Evolutionary conservation across 148 eudicot genomes (phyloP), one percentile per base, ranked within the genome.

Genomic region (Diospyros lotus): DNA sequence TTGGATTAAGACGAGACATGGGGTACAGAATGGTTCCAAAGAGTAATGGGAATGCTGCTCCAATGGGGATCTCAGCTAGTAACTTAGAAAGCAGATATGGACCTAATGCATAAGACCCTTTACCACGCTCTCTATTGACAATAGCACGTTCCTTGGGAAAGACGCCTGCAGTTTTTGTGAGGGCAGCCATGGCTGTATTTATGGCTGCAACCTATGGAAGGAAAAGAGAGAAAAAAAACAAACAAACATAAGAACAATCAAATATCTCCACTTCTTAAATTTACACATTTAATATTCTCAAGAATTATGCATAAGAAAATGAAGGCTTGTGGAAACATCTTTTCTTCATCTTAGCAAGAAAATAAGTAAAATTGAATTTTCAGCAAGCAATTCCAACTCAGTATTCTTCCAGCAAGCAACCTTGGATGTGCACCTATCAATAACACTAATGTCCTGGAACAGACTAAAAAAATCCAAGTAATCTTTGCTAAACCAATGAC

Each of bases 181-280:
- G 88, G 73, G 99, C 94, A 81, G 99, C 99, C 99, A 96, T 96
- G 72, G 99, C 99, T 58, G 99, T 96, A 77, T 96, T 96, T 73
- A 96, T 96, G 48, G 99, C 99, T 77, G 98, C 93, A 88, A 96
- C 98, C 99, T 96, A 71, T 51, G 67, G 45, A 76, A 60, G 52
- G 60, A 45, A 64, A 71, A 71, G 48, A 64, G 42, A 74, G 54
- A 50, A 64, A 45, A 59, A 68, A 12, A 4, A 17, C 15, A 54
- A n/a, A 51, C 14, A 51, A 50, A 5, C 14, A 6, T n/a, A 39
- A 74, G 44, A 60, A 75, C 7, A 40, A 58, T 9, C 41, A 51
- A 50, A 71, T 44, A 75, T 12, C 28, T n/a, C 10, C 9, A 17
- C 28, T 72, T 72, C 6, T 9, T 11, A 72, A 39, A 59, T 8